phyloP scores from a whole-genome alignment of 2,329 filamentous ascomycete genomes.

The Leptosphaerulina australis region DNA sequence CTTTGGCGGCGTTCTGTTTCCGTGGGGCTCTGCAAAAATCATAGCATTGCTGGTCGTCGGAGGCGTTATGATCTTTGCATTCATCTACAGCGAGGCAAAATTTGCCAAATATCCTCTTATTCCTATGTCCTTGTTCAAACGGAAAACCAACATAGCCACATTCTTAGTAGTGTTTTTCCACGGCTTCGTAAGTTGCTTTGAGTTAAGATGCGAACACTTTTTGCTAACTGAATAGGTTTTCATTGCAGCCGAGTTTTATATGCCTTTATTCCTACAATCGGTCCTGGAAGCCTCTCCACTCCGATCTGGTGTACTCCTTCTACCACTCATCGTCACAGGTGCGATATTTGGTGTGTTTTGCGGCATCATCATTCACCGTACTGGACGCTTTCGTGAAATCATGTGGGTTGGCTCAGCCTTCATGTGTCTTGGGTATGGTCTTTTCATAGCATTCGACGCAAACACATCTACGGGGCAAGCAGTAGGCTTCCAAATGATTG shows the following conservation, averaged over 20 bases:
- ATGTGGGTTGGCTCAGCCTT: constrained; percentile 45
- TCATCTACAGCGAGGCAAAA: constrained; percentile 68
- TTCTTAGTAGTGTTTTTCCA: constrained; percentile 59
- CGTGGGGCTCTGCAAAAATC: constrained; percentile 62
- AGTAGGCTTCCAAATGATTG: constrained; percentile 58
- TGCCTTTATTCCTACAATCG: constrained; percentile 76
- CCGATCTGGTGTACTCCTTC: constrained; percentile 64
- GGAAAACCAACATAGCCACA: constrained; percentile 62
- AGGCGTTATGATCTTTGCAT: constrained; percentile 54
- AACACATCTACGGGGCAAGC: constrained; percentile 43
- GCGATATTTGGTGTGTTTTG: constrained; percentile 53
- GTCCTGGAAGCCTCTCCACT: constrained; percentile 67
- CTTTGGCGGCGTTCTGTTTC: constrained; percentile 60
- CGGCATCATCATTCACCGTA: constrained; percentile 57
- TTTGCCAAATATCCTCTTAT: constrained; percentile 72
- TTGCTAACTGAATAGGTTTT: constrained; percentile 28
- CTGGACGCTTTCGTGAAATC: constrained; percentile 50
- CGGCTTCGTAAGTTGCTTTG: constrained; percentile 50
- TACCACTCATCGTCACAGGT: constrained; percentile 62
- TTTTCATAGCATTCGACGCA: constrained; percentile 43
- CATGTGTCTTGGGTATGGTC: constrained; percentile 43
- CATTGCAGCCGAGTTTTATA: constrained; percentile 69
- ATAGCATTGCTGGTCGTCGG: constrained; percentile 62
- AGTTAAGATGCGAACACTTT: not conserved
- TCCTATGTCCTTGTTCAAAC: constrained; percentile 66